These are phyloP conservation scores for Malus hybrid DNA, from an alignment of 331 rosid genomes.

Conservation along the genomic window DNA sequence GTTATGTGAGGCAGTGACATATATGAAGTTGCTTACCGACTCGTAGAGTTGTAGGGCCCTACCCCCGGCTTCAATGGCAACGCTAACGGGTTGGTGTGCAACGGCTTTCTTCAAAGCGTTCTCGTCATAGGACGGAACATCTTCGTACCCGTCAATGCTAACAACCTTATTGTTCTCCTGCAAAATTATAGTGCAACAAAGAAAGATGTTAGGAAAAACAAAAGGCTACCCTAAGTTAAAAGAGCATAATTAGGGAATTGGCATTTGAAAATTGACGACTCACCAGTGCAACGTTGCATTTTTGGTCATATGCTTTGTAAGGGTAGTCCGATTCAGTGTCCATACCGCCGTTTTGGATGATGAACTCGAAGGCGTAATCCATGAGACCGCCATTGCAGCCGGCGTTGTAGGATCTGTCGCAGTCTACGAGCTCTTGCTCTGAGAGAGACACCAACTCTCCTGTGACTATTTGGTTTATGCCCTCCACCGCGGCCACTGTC, in stretches of 20 bases:
- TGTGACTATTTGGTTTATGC: conserved; percentile 65
- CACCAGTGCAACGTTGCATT: conserved; percentile 49
- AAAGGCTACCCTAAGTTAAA: background rate
- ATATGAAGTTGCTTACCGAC: conserved; percentile 12
- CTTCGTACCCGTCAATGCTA: conserved; percentile 68
- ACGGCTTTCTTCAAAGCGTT: conserved; percentile 72
- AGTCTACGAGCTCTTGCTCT: conserved; percentile 89
- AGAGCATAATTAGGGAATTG: background rate
- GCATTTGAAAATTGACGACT: background rate
- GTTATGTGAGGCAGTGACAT: too few species aligned
- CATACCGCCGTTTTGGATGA: conserved; percentile 77
- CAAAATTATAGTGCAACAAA: background rate
- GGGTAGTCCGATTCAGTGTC: conserved; percentile 82
- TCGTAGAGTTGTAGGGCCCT: conserved; percentile 61
- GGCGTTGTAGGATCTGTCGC: conserved; percentile 51
- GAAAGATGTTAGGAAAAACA: background rate
- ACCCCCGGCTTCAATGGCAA: conserved; percentile 88
- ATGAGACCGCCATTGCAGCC: conserved; percentile 91
- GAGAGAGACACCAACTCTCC: conserved; percentile 70
- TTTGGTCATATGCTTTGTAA: conserved; percentile 47
- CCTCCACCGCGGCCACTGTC: conserved; percentile 77
- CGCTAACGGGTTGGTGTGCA: conserved; percentile 88
- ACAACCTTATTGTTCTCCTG: conserved; percentile 72
- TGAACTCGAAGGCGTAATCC: conserved; percentile 88
- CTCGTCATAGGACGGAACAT: conserved; percentile 61